phyloP scores from a whole-genome alignment of 163 green algal species.

The Scenedesmus sp. region DNA sequence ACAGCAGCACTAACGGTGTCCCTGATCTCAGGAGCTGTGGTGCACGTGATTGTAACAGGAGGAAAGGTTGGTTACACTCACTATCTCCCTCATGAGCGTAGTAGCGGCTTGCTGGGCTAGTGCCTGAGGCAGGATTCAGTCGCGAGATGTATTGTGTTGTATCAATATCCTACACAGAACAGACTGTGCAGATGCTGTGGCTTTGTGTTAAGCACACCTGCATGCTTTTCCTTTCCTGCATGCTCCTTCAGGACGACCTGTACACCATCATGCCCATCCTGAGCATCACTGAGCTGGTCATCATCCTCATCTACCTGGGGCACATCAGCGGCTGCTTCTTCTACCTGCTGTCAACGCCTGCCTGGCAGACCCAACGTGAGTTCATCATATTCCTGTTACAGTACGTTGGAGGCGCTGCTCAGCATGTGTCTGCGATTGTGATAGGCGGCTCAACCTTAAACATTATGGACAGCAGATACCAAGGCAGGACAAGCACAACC shows the following conservation, averaged over 20 bases:
- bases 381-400: neutral
- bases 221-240: neutral
- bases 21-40: no score
- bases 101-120: no score
- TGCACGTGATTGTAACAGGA: no score
- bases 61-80: no score
- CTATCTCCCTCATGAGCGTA: no score
- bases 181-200: neutral
- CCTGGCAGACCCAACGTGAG: constrained; percentile 56
- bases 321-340: constrained; percentile 77
- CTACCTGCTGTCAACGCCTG: constrained; percentile 66
- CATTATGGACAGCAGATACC: neutral
- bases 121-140: no score
- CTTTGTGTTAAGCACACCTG: no score
- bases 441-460: neutral
- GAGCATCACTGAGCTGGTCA: constrained; percentile 66
- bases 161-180: neutral
- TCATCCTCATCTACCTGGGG: constrained; percentile 71
- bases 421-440: neutral
- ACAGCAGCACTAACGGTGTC: no score
- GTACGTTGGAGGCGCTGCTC: neutral
- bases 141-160: no score
- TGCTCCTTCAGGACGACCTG: constrained; percentile 61
- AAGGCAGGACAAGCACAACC: no score
- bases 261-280: constrained; percentile 61